These are phyloP conservation scores for Croton setiger DNA, from an alignment of 441 rosid species.

Conservation along the genomic window DNA sequence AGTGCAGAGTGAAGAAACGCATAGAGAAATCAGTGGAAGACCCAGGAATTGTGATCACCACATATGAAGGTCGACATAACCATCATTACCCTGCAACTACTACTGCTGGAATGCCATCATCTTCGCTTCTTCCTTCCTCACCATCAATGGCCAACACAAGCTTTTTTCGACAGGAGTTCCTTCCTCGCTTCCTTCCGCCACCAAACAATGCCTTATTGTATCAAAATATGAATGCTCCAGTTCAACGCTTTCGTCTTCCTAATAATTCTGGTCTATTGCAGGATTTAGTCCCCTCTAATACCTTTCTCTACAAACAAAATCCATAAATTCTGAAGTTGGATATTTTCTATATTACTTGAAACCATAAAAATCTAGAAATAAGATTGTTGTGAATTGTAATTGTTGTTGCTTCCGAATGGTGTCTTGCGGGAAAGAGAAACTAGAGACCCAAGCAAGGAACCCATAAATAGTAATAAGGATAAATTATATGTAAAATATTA, in stretches of 20 bases:
- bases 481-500: too few species aligned
- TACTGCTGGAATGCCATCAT: constrained; percentile 37
- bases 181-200: constrained; percentile 18
- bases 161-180: constrained; percentile 22
- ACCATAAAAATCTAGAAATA: too few species aligned
- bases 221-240: constrained; percentile 4
- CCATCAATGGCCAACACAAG: constrained; percentile 17
- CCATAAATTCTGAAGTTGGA: constrained; percentile 18
- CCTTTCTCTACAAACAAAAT: constrained; percentile 22
- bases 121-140: constrained; percentile 29
- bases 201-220: background rate
- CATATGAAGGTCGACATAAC: constrained; percentile 86
- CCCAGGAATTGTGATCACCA: constrained; percentile 70
- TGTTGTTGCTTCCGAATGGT: too few species aligned
- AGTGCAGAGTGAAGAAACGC: constrained; percentile 77
- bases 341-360: background rate
- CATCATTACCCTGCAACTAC: constrained; percentile 61
- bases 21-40: constrained; percentile 87
- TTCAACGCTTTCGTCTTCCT: constrained; percentile 30
- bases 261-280: constrained; percentile 47
- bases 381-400: too few species aligned
- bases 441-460: too few species aligned
- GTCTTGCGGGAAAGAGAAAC: too few species aligned
- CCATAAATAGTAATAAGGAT: too few species aligned
- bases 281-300: constrained; percentile 35